Percentiles rank a stretch among this genome's conserved stretches.
These are phyloP conservation scores for Penicillium steckii DNA, from an alignment of 495 filamentous ascomycete species.

Conservation along the genomic window DNA sequence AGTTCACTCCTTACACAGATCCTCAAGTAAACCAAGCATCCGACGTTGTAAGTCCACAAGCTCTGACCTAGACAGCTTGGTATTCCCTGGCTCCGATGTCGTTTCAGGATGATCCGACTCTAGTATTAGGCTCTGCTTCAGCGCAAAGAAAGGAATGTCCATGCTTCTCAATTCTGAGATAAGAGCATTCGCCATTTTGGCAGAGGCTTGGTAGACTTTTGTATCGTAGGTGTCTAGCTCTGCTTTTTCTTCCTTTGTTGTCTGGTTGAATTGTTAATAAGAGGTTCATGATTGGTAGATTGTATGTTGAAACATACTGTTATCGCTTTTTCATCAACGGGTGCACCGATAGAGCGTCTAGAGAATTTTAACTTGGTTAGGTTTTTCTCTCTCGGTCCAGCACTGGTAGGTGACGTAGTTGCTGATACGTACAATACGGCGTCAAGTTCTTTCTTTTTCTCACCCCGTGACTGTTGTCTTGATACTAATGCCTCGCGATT, in stretches of 20 bases:
- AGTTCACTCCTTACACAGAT: slow-evolving; percentile 53
- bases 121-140: slow-evolving; percentile 40
- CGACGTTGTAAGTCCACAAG: slow-evolving; percentile 52
- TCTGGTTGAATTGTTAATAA: slow-evolving; percentile 20
- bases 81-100: slow-evolving; percentile 5
- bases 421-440: slow-evolving; percentile 40
- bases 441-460: slow-evolving; percentile 54
- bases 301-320: slow-evolving; percentile 29
- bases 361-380: too few relatives aligned
- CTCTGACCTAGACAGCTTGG: slow-evolving; percentile 42
- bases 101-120: neutral
- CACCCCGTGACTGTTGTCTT: slow-evolving; percentile 47
- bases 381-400: neutral
- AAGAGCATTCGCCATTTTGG: slow-evolving; percentile 59
- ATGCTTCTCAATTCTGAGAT: slow-evolving; percentile 52
- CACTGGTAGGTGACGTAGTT: neutral
- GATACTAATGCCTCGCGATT: slow-evolving; percentile 49
- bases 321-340: slow-evolving; percentile 31
- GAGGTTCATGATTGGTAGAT: neutral
- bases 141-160: slow-evolving; percentile 66
- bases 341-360: slow-evolving; percentile 43
- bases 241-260: slow-evolving; percentile 44
- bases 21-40: slow-evolving; percentile 62
- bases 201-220: slow-evolving; percentile 60
- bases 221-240: slow-evolving; percentile 59